Conservation (phyloP, 768 basidiomycete species). For the Chalciporus chontae region DNA sequence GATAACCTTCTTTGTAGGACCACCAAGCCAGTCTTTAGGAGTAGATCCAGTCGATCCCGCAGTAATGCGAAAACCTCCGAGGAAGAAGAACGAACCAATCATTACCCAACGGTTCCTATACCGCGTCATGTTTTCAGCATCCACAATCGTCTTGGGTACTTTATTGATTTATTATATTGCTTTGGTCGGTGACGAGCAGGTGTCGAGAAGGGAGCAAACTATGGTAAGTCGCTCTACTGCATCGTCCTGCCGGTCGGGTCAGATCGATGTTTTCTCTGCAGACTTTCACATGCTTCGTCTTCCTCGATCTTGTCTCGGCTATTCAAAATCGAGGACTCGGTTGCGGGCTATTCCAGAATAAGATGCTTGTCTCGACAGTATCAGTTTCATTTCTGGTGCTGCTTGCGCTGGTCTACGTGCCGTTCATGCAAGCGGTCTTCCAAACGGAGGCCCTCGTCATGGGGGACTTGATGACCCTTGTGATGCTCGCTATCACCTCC, state of each 20-base stretch:
- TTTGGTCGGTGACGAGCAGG: slow-evolving; percentile 68
- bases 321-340: slow-evolving; percentile 90
- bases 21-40: slow-evolving; percentile 92
- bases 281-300: slow-evolving; percentile 97
- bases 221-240: slow-evolving; percentile 60
- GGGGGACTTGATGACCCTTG: slow-evolving; percentile 66
- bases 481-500: slow-evolving; percentile 63
- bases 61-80: slow-evolving; percentile 90
- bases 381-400: slow-evolving; percentile 82
- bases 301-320: slow-evolving; percentile 94
- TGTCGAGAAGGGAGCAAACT: slow-evolving; percentile 88
- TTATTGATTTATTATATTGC: slow-evolving; percentile 84
- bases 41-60: slow-evolving; percentile 95
- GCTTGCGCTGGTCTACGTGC: slow-evolving; percentile 84
- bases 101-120: slow-evolving; percentile 70
- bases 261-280: slow-evolving; percentile 28
- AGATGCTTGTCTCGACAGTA: slow-evolving; percentile 87
- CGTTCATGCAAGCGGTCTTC: slow-evolving; percentile 88
- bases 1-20: slow-evolving; percentile 46
- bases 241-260: background rate
- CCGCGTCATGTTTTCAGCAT: slow-evolving; percentile 89
- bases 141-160: slow-evolving; percentile 86
- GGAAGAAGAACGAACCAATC: slow-evolving; percentile 87
- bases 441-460: slow-evolving; percentile 80
- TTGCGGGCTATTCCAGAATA: slow-evolving; percentile 80